phyloP scores from a whole-genome alignment of 495 filamentous ascomycete genomes.

The Bacidia rubella region DNA sequence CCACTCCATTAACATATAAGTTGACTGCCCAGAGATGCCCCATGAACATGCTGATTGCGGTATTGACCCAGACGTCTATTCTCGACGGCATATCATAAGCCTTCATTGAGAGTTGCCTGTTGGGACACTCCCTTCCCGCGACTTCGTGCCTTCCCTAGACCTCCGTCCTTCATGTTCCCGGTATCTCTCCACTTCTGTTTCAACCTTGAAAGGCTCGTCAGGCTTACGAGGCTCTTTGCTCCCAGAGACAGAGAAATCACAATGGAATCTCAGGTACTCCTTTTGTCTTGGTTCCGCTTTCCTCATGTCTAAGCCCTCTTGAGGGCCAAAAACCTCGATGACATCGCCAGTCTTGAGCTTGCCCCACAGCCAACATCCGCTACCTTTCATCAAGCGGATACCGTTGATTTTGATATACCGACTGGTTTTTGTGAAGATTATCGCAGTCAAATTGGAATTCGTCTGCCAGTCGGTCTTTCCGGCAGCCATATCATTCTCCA shows the following conservation, averaged over 20 bases:
- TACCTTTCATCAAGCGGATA: conserved; percentile 18
- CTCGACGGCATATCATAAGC: neutral
- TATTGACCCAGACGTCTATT: neutral
- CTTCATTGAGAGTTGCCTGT: neutral
- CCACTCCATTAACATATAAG: neutral
- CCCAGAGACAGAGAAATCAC: conserved; percentile 40
- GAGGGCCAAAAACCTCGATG: conserved; percentile 27
- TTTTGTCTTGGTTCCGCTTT: conserved; percentile 28
- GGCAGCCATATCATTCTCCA: conserved; percentile 39
- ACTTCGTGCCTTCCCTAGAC: conserved; percentile 3
- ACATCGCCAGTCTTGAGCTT: conserved; percentile 9
- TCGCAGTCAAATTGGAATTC: conserved; percentile 39
- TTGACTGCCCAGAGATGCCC: neutral
- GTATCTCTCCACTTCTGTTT: conserved; percentile 8
- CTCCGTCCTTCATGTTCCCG: neutral
- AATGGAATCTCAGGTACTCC: conserved; percentile 35
- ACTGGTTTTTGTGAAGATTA: conserved; percentile 59
- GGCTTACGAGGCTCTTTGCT: conserved; percentile 32
- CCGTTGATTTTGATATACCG: conserved; percentile 63
- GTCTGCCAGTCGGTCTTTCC: conserved; percentile 44
- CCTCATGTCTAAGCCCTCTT: conserved; percentile 25
- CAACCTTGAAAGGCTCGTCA: conserved; percentile 15
- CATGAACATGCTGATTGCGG: neutral
- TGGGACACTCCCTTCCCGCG: neutral
- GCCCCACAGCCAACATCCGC: conserved; percentile 5